Percentiles rank a stretch among this genome's conserved stretches.
Conservation (phyloP, 768 basidiomycete species). For the Clitopilus hobsonii region DNA sequence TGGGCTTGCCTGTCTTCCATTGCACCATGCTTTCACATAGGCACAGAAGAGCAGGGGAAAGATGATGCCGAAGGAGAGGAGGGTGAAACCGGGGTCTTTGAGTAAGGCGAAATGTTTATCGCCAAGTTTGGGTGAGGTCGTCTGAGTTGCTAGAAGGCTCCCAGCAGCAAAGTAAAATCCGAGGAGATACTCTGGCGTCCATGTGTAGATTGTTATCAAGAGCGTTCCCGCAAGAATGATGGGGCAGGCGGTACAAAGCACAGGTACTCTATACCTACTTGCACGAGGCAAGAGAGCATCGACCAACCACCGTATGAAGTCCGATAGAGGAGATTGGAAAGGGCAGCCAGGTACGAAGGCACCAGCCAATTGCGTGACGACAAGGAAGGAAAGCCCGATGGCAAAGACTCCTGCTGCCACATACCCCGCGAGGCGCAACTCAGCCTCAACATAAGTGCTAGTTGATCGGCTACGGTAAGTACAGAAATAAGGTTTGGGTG, state of each 20-base stretch:
- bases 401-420: background rate
- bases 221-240: slow-evolving; percentile 14
- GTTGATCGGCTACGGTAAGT: too few species aligned
- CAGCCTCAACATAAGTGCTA: background rate
- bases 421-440: background rate
- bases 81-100: background rate
- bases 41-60: background rate
- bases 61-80: background rate
- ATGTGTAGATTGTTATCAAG: slow-evolving; percentile 4
- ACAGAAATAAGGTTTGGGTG: background rate
- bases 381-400: background rate
- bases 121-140: background rate
- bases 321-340: slow-evolving; percentile 13
- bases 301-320: slow-evolving; percentile 1
- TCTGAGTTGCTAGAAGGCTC: background rate
- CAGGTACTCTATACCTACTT: background rate
- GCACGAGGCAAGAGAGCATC: background rate
- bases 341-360: slow-evolving; percentile 12
- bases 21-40: background rate
- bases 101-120: background rate
- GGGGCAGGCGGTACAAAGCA: slow-evolving; percentile 7
- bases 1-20: background rate
- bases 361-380: slow-evolving; percentile 5
- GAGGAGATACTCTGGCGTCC: slow-evolving; percentile 24
- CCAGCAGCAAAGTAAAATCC: background rate